Percentiles rank a stretch among this genome's conserved stretches.
phyloP scores from a whole-genome alignment of 2,329 filamentous ascomycete genomes.

The Fusarium anthophilum region DNA sequence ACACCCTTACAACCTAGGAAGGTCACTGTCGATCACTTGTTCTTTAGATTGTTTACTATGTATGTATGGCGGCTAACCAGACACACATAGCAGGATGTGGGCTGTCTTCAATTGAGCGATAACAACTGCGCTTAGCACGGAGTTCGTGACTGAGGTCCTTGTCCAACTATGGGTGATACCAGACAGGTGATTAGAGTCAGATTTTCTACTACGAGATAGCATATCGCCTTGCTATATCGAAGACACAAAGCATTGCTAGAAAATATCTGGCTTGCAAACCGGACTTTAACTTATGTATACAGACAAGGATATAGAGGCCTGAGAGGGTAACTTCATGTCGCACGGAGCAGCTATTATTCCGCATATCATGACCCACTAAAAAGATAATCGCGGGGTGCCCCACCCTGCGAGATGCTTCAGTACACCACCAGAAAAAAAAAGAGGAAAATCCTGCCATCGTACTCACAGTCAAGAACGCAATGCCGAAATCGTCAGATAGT shows the following conservation, averaged over 20 bases:
- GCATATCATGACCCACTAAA: not conserved
- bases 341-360: not conserved
- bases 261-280: no score
- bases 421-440: not conserved
- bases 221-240: no score
- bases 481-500: not conserved
- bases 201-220: no score
- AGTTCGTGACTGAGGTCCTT: not conserved
- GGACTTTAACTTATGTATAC: no score
- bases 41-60: not conserved
- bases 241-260: no score
- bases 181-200: not conserved
- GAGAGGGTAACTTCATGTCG: not conserved
- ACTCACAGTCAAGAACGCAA: not conserved
- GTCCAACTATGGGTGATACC: not conserved
- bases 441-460: not conserved
- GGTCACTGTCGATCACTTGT: conserved; percentile 18
- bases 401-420: not conserved
- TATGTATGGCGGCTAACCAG: not conserved
- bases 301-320: no score
- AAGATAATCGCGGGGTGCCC: not conserved
- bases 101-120: not conserved
- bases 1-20: conserved; percentile 13
- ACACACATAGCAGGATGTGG: not conserved
- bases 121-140: not conserved